Conservation (phyloP, 306 rosid genomes). For the Inga laurina region DNA sequence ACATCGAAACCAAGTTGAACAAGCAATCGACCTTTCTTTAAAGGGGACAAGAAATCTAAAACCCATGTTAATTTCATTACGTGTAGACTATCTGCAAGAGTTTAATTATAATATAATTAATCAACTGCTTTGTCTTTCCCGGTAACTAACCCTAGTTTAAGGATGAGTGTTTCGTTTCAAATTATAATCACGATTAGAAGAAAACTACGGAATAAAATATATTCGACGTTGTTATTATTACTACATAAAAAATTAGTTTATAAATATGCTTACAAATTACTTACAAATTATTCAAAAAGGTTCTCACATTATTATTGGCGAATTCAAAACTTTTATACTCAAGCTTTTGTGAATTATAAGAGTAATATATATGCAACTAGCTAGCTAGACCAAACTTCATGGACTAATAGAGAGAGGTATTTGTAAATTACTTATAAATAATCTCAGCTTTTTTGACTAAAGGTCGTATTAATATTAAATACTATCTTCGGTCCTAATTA, state of each 20-base stretch:
- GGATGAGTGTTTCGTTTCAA: constrained; percentile 1
- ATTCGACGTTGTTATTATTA: too few relatives aligned
- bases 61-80: constrained; percentile 2
- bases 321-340: not conserved
- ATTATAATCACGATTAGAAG: not conserved
- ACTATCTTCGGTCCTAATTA: too few relatives aligned
- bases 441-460: constrained; percentile 26
- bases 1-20: constrained; percentile 54
- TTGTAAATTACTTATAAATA: not conserved
- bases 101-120: not conserved
- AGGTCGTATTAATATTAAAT: not conserved
- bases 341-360: not conserved
- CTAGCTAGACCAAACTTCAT: not conserved
- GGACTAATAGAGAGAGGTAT: not conserved
- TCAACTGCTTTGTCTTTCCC: not conserved
- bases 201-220: too few relatives aligned
- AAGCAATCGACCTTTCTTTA: constrained; percentile 46
- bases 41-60: not conserved
- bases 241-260: too few relatives aligned
- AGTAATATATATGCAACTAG: not conserved
- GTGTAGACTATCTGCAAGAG: constrained; percentile 3
- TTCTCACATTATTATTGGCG: not conserved
- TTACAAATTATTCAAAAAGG: not conserved
- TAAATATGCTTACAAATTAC: not conserved
- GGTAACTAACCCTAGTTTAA: not conserved